These are phyloP conservation scores for Solanum chiquidenum DNA, from an alignment of 257 asterid species.

Conservation along the genomic window DNA sequence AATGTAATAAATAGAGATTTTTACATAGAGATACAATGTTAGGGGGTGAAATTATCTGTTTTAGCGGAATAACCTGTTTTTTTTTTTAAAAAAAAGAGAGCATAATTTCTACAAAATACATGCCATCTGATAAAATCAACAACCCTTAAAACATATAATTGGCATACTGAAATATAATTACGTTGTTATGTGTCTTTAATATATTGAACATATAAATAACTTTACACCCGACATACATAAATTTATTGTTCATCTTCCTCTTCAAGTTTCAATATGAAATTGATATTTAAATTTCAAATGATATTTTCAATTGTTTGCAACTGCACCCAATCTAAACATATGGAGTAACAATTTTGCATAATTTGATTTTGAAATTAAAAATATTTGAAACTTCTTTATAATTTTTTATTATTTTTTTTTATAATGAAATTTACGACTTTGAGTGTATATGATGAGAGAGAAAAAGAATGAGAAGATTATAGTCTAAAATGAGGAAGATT, in stretches of 20 bases:
- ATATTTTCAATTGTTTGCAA: neutral
- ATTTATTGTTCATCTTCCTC: neutral
- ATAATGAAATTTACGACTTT: neutral
- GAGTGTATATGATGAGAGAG: neutral
- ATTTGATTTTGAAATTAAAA: neutral
- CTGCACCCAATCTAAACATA: neutral
- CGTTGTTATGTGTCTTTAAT: neutral
- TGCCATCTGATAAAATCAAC: neutral
- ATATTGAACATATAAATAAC: neutral
- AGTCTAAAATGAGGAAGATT: too few species aligned
- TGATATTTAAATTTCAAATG: neutral
- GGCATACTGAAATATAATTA: neutral
- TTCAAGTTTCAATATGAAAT: neutral
- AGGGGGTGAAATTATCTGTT: neutral
- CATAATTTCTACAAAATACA: neutral
- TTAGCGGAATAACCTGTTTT: neutral
- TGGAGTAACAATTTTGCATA: neutral
- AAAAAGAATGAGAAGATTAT: too few species aligned
- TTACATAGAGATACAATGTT: neutral
- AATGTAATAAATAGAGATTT: too few species aligned
- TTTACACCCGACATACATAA: neutral
- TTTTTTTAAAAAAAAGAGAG: too few species aligned
- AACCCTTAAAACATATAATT: neutral
- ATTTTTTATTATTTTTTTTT: neutral
- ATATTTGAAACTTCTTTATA: neutral